These are phyloP conservation scores for Danielozyma ontarioensis DNA, from an alignment of 805 yeast genomes.

Conservation along the genomic window DNA sequence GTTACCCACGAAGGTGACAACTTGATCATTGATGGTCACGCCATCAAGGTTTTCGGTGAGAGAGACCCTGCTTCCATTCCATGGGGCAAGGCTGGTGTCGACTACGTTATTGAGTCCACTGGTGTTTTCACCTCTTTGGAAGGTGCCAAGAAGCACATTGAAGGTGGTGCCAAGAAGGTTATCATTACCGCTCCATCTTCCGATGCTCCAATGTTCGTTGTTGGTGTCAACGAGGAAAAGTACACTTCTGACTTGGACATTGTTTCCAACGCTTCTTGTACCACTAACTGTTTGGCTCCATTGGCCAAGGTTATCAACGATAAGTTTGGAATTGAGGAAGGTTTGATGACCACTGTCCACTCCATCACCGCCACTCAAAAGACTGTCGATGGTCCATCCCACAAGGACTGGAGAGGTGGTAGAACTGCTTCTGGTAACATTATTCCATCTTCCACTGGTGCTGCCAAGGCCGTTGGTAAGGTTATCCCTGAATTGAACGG, in stretches of 20 bases:
- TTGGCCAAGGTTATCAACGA: conserved; percentile 87
- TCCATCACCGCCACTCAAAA: conserved; percentile 95
- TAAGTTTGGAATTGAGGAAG: conserved; percentile 81
- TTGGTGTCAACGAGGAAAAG: conserved; percentile 81
- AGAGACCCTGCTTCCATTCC: conserved; percentile 83
- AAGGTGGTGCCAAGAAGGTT: conserved; percentile 93
- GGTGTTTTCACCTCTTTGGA: conserved; percentile 86
- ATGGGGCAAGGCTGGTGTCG: conserved; percentile 82
- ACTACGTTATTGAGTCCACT: conserved; percentile 86
- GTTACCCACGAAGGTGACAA: conserved; percentile 54
- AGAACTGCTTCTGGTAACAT: conserved; percentile 95
- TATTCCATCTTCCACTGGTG: conserved; percentile 95
- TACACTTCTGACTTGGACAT: conserved; percentile 73
- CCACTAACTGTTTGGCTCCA: conserved; percentile 95
- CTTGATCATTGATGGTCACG: conserved; percentile 64
- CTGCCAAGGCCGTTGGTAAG: conserved; percentile 96
- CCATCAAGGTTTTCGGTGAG: conserved; percentile 69
- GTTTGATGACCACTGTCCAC: conserved; percentile 95
- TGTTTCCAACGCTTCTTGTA: conserved; percentile 91
- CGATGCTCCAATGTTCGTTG: conserved; percentile 93
- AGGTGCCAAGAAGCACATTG: conserved; percentile 79
- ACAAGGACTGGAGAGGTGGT: conserved; percentile 99
- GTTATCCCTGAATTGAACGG: conserved; percentile 89
- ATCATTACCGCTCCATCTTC: conserved; percentile 90
- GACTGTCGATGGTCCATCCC: conserved; percentile 95